Conservation (phyloP, 2,329 filamentous ascomycete species). For the Alternaria triticimaculans region DNA sequence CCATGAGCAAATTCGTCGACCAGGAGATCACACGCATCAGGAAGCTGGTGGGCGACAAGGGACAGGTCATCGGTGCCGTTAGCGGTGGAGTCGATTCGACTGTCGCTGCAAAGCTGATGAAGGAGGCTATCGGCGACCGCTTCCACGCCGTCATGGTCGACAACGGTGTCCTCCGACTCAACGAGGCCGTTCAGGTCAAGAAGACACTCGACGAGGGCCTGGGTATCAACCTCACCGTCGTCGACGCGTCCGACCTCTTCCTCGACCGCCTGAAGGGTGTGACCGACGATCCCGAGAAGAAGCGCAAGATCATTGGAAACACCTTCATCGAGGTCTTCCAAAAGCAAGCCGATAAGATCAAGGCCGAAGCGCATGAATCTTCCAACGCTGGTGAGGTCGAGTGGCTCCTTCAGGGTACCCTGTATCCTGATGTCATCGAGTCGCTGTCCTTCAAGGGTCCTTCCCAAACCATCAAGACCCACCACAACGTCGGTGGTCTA, state of each 20-base stretch:
- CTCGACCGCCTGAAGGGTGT: constrained; percentile 78
- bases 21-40: constrained; percentile 83
- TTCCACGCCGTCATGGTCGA: constrained; percentile 88
- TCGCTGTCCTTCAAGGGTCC: constrained; percentile 76
- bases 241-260: constrained; percentile 80
- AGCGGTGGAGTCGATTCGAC: constrained; percentile 89
- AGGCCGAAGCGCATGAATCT: constrained; percentile 71
- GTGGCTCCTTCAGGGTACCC: constrained; percentile 86
- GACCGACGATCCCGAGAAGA: constrained; percentile 76
- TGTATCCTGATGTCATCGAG: constrained; percentile 78
- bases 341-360: constrained; percentile 76
- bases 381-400: constrained; percentile 75
- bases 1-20: constrained; percentile 82
- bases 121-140: constrained; percentile 82
- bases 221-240: constrained; percentile 87
- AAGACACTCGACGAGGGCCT: constrained; percentile 78
- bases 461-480: constrained; percentile 74
- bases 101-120: constrained; percentile 85
- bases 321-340: constrained; percentile 87
- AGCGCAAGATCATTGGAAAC: constrained; percentile 88
- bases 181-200: constrained; percentile 84
- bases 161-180: constrained; percentile 83
- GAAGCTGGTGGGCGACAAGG: constrained; percentile 78
- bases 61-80: constrained; percentile 81
- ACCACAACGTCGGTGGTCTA: constrained; percentile 76